Conservation (phyloP, 495 filamentous ascomycete species). For the Echria macrotheca region DNA sequence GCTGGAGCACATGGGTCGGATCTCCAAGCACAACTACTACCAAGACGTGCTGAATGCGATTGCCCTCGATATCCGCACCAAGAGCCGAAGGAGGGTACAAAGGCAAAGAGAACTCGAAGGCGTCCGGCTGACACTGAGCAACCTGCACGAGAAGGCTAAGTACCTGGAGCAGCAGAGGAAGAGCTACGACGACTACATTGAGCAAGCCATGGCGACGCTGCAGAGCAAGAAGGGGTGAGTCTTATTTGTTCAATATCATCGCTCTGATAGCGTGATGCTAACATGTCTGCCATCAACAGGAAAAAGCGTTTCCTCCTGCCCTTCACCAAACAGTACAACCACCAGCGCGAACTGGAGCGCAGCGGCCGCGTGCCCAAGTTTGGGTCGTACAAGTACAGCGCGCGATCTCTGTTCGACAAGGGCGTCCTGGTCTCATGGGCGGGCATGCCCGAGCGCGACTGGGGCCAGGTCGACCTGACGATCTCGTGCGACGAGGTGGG, state of each 20-base stretch:
- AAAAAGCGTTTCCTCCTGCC: slow-evolving; percentile 93
- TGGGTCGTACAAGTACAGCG: slow-evolving; percentile 93
- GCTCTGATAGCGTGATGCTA: no score
- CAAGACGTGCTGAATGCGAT: slow-evolving; percentile 97
- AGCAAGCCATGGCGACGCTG: slow-evolving; percentile 97
- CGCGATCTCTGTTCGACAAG: slow-evolving; percentile 81
- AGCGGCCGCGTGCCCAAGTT: slow-evolving; percentile 92
- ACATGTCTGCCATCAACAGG: slow-evolving; percentile 25
- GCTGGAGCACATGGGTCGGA: slow-evolving; percentile 76
- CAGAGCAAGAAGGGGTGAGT: slow-evolving; percentile 86
- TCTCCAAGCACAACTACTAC: slow-evolving; percentile 88
- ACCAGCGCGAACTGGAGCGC: slow-evolving; percentile 89
- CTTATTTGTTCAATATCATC: no score
- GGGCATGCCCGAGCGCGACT: slow-evolving; percentile 79
- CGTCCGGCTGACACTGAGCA: slow-evolving; percentile 73
- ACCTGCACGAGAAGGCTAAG: slow-evolving; percentile 83
- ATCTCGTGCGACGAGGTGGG: slow-evolving; percentile 93
- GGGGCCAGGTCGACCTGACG: slow-evolving; percentile 86
- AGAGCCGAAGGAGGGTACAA: slow-evolving; percentile 87
- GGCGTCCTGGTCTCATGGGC: slow-evolving; percentile 87
- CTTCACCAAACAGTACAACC: slow-evolving; percentile 98
- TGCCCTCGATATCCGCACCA: slow-evolving; percentile 92
- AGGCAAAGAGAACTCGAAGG: slow-evolving; percentile 85
- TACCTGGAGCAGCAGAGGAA: slow-evolving; percentile 94
- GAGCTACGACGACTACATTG: slow-evolving; percentile 98